phyloP scores from a whole-genome alignment of 306 rosid genomes.

The Fragaria ananassa region DNA sequence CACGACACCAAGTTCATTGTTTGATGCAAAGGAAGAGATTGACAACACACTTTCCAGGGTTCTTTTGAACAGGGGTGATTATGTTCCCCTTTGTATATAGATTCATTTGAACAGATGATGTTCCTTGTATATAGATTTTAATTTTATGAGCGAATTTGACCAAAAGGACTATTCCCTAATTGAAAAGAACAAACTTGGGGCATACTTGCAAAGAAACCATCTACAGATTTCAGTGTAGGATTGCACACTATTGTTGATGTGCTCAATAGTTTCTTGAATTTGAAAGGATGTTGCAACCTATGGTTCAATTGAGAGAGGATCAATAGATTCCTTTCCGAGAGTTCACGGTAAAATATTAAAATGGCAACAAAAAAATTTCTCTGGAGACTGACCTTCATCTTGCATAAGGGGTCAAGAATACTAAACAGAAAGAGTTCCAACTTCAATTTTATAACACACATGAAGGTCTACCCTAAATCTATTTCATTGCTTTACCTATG shows the following conservation, averaged over 20 bases:
- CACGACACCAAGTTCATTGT: not conserved
- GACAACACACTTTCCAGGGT: not conserved
- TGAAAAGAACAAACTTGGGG: not conserved
- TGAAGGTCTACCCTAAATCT: too few relatives aligned
- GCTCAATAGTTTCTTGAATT: not conserved
- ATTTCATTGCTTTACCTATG: too few relatives aligned
- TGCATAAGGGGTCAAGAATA: too few relatives aligned
- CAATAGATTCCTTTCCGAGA: not conserved
- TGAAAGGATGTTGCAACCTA: not conserved
- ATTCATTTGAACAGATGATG: not conserved
- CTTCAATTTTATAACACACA: not conserved
- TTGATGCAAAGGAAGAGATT: not conserved
- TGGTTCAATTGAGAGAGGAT: not conserved
- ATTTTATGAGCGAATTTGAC: not conserved
- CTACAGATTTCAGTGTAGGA: not conserved
- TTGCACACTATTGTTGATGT: not conserved
- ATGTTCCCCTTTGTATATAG: not conserved
- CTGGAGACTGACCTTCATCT: too few relatives aligned
- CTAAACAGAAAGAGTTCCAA: too few relatives aligned
- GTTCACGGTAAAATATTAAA: not conserved
- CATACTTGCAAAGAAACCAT: not conserved
- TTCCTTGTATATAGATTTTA: not conserved
- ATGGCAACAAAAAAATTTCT: too few relatives aligned
- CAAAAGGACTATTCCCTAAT: not conserved
- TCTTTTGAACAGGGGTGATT: not conserved